Base-by-base conservation (phyloP, 2,329 filamentous ascomycete genomes). In the Ophiostoma montium region DNA sequence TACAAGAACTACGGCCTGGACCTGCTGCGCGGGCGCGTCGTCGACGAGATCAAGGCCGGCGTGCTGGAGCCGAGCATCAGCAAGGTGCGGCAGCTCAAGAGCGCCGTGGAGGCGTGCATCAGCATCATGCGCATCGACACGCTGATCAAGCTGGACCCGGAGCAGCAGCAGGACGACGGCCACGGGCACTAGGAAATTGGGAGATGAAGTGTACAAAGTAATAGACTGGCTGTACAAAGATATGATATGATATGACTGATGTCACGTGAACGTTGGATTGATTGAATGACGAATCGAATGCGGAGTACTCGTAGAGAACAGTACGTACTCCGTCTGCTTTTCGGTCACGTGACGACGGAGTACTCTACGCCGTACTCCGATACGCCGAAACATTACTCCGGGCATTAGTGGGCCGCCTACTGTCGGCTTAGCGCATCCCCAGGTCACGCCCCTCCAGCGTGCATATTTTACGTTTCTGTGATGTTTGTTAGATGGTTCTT, bases 101-200 rank as follows among this genome's bases (percentile, higher is more conserved):
- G 85, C 68, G 92, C 92, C 27, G 92, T 98, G 46, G 92, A 98
- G 71, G 92, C 92, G 49, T 96, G 92, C 67, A 94, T 98, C 67
- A 86, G 88, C 62, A 96, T 98, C 65, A 96, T 98, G 92, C 80
- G 92, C 61, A 98, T 98, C 64, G 92, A 98, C 71, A 96, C 92
- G 56, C 75, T 98, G 68, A 96, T 98, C 70, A 94, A 94, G 74
- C 71, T 98, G 66, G 92, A 98, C 73, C 89, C 89, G 16, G 88
- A 95, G 72, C n/a, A 76, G 62, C 72, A 70, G 36, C 76, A 80
- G 61, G 84, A 94, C 68, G 86, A 92, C 61, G 88, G 86, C 50
- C 86, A 94, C 68, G 87, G 83, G 49, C 87, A 94, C 70, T 92
- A 76, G 62, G n/a, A n/a, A n/a, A n/a, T n/a, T n/a, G n/a, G n/a